Evolutionary conservation across 257 asterid genomes (phyloP).

Genomic region (Solanum microdontum): DNA sequence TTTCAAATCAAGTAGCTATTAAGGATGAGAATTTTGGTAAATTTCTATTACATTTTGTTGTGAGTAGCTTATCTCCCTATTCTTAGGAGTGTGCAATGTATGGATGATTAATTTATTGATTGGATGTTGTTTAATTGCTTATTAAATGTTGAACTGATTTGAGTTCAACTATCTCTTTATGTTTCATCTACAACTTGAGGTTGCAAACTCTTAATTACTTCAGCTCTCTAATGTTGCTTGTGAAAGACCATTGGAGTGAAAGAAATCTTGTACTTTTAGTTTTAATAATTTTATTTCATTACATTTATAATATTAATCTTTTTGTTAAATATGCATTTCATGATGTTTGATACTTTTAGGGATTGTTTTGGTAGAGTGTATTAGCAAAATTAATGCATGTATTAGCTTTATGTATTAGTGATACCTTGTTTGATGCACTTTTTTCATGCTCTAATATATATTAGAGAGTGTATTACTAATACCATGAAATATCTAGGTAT

Average conservation of each 20-base stretch:
- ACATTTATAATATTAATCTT: background rate
- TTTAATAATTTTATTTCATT: background rate
- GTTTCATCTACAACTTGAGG: background rate
- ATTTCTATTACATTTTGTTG: background rate
- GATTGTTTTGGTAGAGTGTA: background rate
- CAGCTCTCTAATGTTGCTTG: background rate
- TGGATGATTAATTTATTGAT: background rate
- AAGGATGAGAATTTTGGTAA: background rate
- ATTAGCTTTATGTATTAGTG: background rate
- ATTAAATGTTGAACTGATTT: background rate
- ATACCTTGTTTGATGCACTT: background rate
- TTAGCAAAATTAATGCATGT: background rate
- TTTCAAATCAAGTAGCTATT: background rate
- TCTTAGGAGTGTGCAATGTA: background rate
- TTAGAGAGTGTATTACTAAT: background rate
- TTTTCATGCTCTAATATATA: background rate
- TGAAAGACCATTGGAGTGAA: background rate
- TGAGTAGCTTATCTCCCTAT: background rate
- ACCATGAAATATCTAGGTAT: background rate
- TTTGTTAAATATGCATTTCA: background rate
- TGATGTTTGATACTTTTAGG: background rate
- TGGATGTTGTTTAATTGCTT: background rate
- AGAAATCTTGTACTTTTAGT: background rate
- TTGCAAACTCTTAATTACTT: background rate
- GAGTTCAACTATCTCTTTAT: background rate